Percentiles rank a stretch among this genome's conserved stretches.
Evolutionary conservation across 768 basidiomycete species (phyloP).

Genomic region (Amanita polypyramis): DNA sequence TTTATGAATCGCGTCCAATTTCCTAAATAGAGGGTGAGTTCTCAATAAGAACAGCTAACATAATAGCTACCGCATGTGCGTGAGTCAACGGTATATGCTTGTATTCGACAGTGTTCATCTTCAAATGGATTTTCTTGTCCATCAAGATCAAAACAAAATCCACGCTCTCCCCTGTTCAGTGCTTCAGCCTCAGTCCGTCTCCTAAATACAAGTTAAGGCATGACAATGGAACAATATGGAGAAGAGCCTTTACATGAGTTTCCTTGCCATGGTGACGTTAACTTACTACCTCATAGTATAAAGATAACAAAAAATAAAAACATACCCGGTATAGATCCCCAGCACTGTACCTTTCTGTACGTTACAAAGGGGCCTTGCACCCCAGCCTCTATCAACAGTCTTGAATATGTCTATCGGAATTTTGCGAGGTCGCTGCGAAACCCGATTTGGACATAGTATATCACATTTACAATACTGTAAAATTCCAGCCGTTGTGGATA

Average conservation of each 20-base stretch:
- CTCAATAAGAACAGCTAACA: neutral
- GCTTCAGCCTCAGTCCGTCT: slow-evolving; percentile 30
- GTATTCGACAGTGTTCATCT: slow-evolving; percentile 14
- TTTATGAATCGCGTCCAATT: slow-evolving; percentile 75
- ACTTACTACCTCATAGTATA: neutral
- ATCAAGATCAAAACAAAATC: slow-evolving; percentile 58
- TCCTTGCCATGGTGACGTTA: slow-evolving; percentile 18
- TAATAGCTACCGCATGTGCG: slow-evolving; percentile 32
- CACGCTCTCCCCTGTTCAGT: slow-evolving; percentile 24
- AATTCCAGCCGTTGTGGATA: neutral
- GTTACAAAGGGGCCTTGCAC: slow-evolving; percentile 35
- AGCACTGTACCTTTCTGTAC: slow-evolving; percentile 47
- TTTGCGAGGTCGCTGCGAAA: slow-evolving; percentile 48
- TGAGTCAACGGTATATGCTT: slow-evolving; percentile 47
- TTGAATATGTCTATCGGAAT: slow-evolving; percentile 58
- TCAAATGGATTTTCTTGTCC: slow-evolving; percentile 32
- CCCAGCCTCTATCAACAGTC: slow-evolving; percentile 52
- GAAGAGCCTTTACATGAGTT: slow-evolving; percentile 30
- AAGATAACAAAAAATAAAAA: slow-evolving; percentile 9
- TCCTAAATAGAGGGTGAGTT: slow-evolving; percentile 26
- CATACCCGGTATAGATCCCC: slow-evolving; percentile 62
- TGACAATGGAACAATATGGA: neutral
- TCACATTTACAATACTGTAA: slow-evolving; percentile 35
- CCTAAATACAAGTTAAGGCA: slow-evolving; percentile 16
- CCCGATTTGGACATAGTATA: slow-evolving; percentile 42